Conservation (phyloP, 345 rosid species). For the Pugionium dolabratum region DNA sequence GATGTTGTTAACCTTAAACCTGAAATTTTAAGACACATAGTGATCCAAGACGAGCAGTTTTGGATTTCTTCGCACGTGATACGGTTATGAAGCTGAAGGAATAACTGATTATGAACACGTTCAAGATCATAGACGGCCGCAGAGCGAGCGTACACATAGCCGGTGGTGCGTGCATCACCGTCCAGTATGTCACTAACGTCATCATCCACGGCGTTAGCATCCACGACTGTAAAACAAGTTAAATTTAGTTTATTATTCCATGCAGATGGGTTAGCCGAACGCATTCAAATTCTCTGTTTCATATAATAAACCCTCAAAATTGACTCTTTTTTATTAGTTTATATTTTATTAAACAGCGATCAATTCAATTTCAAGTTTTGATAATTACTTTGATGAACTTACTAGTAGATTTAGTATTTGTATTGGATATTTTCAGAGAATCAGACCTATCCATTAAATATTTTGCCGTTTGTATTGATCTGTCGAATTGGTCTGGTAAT, state of each 20-base stretch:
- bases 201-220: too few species aligned
- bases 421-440: not conserved
- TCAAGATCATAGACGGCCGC: not conserved
- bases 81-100: not conserved
- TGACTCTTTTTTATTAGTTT: not conserved
- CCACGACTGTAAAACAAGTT: not conserved
- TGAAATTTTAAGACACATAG: not conserved
- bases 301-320: not conserved
- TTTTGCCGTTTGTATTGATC: conserved; percentile 29
- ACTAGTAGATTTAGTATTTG: not conserved
- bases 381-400: not conserved
- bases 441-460: not conserved
- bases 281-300: conserved; percentile 14
- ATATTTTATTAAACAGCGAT: not conserved
- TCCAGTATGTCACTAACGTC: not conserved
- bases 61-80: not conserved
- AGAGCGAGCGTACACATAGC: not conserved
- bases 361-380: not conserved
- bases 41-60: not conserved
- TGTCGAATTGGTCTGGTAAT: conserved; percentile 31
- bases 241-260: not conserved
- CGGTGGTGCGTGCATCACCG: not conserved
- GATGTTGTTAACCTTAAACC: not conserved
- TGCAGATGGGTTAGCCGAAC: conserved; percentile 16
- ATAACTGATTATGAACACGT: not conserved